These are phyloP conservation scores for Isatis tinctoria DNA, from an alignment of 345 rosid species.

Conservation along the genomic window DNA sequence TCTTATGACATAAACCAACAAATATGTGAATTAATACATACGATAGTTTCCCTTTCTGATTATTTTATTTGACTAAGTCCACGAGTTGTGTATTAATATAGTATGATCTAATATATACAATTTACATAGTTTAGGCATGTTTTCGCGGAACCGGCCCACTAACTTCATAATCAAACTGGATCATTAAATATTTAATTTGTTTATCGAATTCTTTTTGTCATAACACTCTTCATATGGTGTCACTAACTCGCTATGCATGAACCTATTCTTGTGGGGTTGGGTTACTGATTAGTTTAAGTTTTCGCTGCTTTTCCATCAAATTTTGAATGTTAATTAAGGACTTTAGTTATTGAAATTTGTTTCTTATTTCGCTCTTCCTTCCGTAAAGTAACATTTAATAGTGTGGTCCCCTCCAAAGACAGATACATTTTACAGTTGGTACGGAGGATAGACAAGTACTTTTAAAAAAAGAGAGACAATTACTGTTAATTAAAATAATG, in stretches of 20 bases:
- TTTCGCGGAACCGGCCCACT: conserved; percentile 11
- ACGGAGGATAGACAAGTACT: background rate
- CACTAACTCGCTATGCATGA: background rate
- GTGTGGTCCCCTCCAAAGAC: background rate
- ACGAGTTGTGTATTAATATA: background rate
- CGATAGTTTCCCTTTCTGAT: background rate
- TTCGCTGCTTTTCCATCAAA: background rate
- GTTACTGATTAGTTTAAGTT: background rate
- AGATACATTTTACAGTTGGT: background rate
- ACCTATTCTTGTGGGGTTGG: background rate
- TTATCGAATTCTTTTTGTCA: background rate
- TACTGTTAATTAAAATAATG: too few species aligned
- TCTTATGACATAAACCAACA: background rate
- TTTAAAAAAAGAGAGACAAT: too few species aligned
- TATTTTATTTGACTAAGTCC: background rate
- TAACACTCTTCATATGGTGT: background rate
- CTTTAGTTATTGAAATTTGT: background rate
- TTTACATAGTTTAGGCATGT: background rate
- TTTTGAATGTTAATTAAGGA: background rate
- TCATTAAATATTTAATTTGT: background rate
- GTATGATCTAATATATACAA: background rate
- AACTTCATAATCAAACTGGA: background rate
- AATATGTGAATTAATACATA: background rate
- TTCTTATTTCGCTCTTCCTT: background rate
- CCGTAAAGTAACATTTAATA: background rate